A percentile compares a stretch with the other conserved stretches of the same genome.
Evolutionary conservation across 2,329 filamentous ascomycete genomes (phyloP).

Genomic region (Metarhizium guizhouense): DNA sequence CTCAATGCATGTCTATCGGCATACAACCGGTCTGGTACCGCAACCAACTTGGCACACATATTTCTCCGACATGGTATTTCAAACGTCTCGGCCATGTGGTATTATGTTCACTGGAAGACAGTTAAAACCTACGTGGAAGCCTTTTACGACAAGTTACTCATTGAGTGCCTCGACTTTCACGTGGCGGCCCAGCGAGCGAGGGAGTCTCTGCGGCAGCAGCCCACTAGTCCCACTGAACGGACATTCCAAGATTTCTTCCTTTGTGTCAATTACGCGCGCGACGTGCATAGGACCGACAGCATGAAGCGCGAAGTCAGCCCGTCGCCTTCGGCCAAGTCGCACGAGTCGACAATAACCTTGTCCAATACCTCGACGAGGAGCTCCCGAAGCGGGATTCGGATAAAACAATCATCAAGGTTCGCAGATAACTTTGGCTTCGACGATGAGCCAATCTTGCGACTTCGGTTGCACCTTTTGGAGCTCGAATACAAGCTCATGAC

Average conservation of each 20-base stretch:
- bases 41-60: slow-evolving; percentile 18
- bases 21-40: slow-evolving; percentile 15
- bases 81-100: slow-evolving; percentile 22
- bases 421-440: slow-evolving; percentile 12
- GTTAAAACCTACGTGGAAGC: slow-evolving; percentile 17
- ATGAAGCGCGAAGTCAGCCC: slow-evolving; percentile 13
- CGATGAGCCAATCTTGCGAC: slow-evolving; percentile 17
- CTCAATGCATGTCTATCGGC: slow-evolving; percentile 20
- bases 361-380: slow-evolving; percentile 14
- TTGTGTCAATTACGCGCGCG: slow-evolving; percentile 20
- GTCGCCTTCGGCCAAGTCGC: slow-evolving; percentile 13
- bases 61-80: slow-evolving; percentile 17
- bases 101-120: slow-evolving; percentile 19
- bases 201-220: slow-evolving; percentile 15
- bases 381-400: slow-evolving; percentile 11
- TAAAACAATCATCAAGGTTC: slow-evolving; percentile 13
- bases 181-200: slow-evolving; percentile 18
- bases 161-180: slow-evolving; percentile 17
- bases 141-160: slow-evolving; percentile 18
- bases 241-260: slow-evolving; percentile 19
- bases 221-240: slow-evolving; percentile 12
- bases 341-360: slow-evolving; percentile 13
- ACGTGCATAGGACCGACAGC: slow-evolving; percentile 8
- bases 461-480: slow-evolving; percentile 18
- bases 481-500: slow-evolving; percentile 21